These are phyloP conservation scores for Scedosporium minutisporum DNA, from an alignment of 2,329 filamentous ascomycete species.

Conservation along the genomic window DNA sequence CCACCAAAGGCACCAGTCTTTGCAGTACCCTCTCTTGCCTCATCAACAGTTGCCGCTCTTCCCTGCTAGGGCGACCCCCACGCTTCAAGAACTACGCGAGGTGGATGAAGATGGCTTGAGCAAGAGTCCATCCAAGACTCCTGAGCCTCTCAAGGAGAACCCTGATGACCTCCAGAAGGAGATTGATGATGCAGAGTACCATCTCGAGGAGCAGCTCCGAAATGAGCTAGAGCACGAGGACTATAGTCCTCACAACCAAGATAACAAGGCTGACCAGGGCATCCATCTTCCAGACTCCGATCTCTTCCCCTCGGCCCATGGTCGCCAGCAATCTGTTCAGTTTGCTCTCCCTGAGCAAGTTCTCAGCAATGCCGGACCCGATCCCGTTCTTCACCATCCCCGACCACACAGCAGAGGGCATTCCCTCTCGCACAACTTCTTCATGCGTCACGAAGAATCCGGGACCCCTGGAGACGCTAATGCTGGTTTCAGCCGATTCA, in stretches of 20 bases:
- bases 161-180: slow-evolving; percentile 73
- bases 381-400: slow-evolving; percentile 57
- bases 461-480: slow-evolving; percentile 28
- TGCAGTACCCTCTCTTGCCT: slow-evolving; percentile 47
- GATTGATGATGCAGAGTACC: slow-evolving; percentile 77
- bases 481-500: slow-evolving; percentile 26
- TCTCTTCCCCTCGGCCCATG: slow-evolving; percentile 23
- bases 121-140: slow-evolving; percentile 45
- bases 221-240: slow-evolving; percentile 72
- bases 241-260: slow-evolving; percentile 54
- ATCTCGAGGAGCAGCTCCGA: slow-evolving; percentile 69
- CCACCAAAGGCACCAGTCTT: slow-evolving; percentile 49
- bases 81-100: slow-evolving; percentile 64
- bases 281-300: slow-evolving; percentile 11
- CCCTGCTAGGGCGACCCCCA: slow-evolving; percentile 45
- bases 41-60: slow-evolving; percentile 48
- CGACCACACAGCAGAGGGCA: slow-evolving; percentile 66
- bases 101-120: slow-evolving; percentile 52
- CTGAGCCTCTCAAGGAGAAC: slow-evolving; percentile 37
- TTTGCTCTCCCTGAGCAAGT: slow-evolving; percentile 41
- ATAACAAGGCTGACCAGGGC: slow-evolving; percentile 15
- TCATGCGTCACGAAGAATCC: slow-evolving; percentile 43
- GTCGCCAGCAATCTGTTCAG: slow-evolving; percentile 35
- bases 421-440: slow-evolving; percentile 59
- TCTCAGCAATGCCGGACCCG: slow-evolving; percentile 42